Base-by-base conservation (phyloP, 768 basidiomycete genomes). In the Boletus tylopilopsis region DNA sequence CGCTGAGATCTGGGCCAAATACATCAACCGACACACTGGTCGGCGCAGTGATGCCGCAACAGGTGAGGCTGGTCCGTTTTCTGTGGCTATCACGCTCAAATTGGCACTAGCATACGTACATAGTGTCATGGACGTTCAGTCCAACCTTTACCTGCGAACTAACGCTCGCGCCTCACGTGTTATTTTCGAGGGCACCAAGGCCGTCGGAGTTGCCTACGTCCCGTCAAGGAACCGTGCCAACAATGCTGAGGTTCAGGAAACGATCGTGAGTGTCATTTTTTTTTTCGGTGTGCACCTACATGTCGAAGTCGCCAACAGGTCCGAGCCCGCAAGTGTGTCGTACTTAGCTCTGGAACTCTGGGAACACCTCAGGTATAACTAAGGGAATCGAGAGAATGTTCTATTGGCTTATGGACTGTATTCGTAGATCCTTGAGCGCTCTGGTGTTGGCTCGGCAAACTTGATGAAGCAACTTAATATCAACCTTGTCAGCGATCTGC, bases 1-100 rank as follows among this genome's bases (percentile, higher is more conserved):
- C 21, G 76, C 84, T 47, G 85, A 85, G 64, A 82, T 85, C 48
- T 85, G 84, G 84, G 84, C 84, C 42, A 86, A 87, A 63, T 87
- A 85, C 61, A 84, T 87, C 74, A 85, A 85, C 66, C 76, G 82
- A 56, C 78, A 84, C 60, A 86, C 83, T 30, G 85, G 85, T 50
- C 72, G 85, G 53, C 81, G 84, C 43, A 84, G 81, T 52, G 85
- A 87, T 55, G 84, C 84, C 41, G 82, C 84, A 3, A 83, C 82
- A 38, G 82, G 81, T 80, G 59, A 29, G 62, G 23, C n/a, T 25
- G 21, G 16, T 16, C 35, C 15, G 7, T 41, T 42, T 16, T 29
- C 30, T n/a, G 21, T 21, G 10, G 21, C 53, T 23, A 13, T 19
- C 33, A 22, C 19, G 11, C 44, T 56, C 33, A 15, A 27, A n/a